Base-by-base conservation (phyloP, 1,139 yeast genomes). In the Yamadazyma sp. region DNA sequence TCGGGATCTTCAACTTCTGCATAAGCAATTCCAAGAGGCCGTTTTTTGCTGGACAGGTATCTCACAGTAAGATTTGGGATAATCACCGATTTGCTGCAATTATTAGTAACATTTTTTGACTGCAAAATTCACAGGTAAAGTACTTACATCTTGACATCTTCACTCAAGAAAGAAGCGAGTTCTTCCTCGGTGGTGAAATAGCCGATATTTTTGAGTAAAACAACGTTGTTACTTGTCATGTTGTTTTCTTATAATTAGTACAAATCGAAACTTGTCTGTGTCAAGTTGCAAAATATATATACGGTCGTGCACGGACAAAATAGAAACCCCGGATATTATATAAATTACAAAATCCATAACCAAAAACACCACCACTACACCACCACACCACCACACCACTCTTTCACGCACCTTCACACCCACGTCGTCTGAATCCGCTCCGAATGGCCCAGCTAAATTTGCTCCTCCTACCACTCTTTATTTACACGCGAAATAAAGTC, bases 1-100 rank as follows among this genome's bases (percentile, higher is more conserved):
- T 74, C 81, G 13, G 59, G 55, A 27, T 67, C 54, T n/a, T 57
- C 63, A 47, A 83, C 78, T 39, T 78, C 86, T 20, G 76, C 86
- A 57, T 80, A 83, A 0, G 85, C 89, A 45, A 77, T 71, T 1
- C 89, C 88, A 41, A 79, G 61, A 2, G 83, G 76, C 46, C 63
- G 67, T 34, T 67, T 70, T 35, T 61, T 62, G n/a, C 53, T 48
- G 12, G 54, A 52, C 37, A 70, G 61, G 14, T 76, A 74, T 25
- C 73, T 63, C n/a, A 76, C 64, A 1, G 80, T 73, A 47, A 73
- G 76, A 42, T 73, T 72, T 20, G 85, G 85, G 37, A 78, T 69
- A 47, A 79, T 59, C 5, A 78, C 73, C 15, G 13, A 53, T 39
- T 4, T 77, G 66, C 24, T 22, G n/a, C 6, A n/a, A 13, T 12